A percentile compares a stretch with the other conserved stretches of the same genome.
Evolutionary conservation across 371 early-diverging fungal genomes (phyloP).

Genomic region (Syncephalis plumigaleata): DNA sequence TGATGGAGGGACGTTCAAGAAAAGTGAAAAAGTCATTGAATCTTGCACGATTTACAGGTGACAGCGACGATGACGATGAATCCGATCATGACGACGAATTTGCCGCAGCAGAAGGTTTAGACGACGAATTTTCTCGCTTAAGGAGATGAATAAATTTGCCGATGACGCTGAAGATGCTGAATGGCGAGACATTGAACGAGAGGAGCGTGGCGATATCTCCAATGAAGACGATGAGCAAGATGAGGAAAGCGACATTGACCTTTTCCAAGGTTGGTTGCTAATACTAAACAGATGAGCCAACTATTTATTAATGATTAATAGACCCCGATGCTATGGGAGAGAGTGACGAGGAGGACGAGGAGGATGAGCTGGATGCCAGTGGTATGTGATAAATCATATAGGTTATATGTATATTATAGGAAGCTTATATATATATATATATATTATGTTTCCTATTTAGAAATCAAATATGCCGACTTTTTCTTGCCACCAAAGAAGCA

Average conservation of each 20-base stretch:
- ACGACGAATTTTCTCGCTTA: slow-evolving; percentile 48
- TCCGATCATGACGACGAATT: slow-evolving; percentile 5
- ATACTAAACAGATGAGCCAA: too few relatives aligned
- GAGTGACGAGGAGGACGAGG: slow-evolving; percentile 18
- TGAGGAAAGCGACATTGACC: slow-evolving; percentile 12
- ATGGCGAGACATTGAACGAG: slow-evolving; percentile 4
- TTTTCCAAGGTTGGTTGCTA: too few relatives aligned
- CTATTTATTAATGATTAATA: background rate
- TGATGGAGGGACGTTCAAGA: slow-evolving; percentile 15
- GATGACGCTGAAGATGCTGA: slow-evolving; percentile 11
- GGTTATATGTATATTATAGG: background rate
- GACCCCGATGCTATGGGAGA: too few relatives aligned
- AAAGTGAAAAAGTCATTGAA: slow-evolving; percentile 12
- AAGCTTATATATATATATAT: too few relatives aligned
- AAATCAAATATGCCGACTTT: too few relatives aligned
- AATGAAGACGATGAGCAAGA: slow-evolving; percentile 12
- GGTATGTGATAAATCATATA: too few relatives aligned
- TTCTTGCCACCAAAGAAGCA: too few relatives aligned
- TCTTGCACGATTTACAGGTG: too few relatives aligned
- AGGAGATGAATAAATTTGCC: slow-evolving; percentile 20
- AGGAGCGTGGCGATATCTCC: too few relatives aligned
- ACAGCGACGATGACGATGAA: slow-evolving; percentile 5
- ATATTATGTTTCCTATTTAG: too few relatives aligned
- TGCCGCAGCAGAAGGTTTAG: slow-evolving; percentile 17
- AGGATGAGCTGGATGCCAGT: slow-evolving; percentile 14